Conservation (phyloP, 345 rosid genomes). For the Trapa bicornis region DNA sequence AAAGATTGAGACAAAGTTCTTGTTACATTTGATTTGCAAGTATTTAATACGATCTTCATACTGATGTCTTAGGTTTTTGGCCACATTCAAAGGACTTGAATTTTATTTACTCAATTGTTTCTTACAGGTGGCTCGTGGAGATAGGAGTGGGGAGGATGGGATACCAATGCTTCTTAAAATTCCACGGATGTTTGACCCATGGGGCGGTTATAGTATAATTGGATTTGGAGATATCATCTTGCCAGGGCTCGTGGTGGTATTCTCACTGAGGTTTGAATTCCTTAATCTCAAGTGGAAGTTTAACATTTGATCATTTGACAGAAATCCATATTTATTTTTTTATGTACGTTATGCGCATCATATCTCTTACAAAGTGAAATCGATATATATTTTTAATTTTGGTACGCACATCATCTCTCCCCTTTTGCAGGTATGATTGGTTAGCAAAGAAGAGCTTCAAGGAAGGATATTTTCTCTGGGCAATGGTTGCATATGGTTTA, state of each 20-base stretch:
- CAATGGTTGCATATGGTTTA: constrained; percentile 89
- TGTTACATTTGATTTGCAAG: neutral
- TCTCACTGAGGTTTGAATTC: constrained; percentile 63
- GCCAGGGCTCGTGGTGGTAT: constrained; percentile 86
- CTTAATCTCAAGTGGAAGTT: neutral
- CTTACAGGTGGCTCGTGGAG: constrained; percentile 92
- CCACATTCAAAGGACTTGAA: neutral
- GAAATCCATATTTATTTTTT: neutral
- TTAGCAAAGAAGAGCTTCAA: constrained; percentile 60
- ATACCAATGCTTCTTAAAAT: constrained; percentile 94
- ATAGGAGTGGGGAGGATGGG: constrained; percentile 86
- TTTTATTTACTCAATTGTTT: neutral
- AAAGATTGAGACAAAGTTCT: neutral
- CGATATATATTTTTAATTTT: neutral
- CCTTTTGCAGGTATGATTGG: constrained; percentile 70
- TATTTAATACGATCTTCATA: neutral
- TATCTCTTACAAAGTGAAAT: neutral
- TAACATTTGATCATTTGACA: neutral
- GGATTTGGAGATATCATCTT: constrained; percentile 97
- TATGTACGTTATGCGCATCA: neutral
- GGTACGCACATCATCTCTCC: neutral
- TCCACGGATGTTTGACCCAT: constrained; percentile 96
- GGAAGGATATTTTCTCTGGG: constrained; percentile 79
- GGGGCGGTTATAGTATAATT: constrained; percentile 98
- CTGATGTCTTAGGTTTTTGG: neutral